phyloP scores from a whole-genome alignment of 2,329 filamentous ascomycete genomes.

The Penicillium sp. region DNA sequence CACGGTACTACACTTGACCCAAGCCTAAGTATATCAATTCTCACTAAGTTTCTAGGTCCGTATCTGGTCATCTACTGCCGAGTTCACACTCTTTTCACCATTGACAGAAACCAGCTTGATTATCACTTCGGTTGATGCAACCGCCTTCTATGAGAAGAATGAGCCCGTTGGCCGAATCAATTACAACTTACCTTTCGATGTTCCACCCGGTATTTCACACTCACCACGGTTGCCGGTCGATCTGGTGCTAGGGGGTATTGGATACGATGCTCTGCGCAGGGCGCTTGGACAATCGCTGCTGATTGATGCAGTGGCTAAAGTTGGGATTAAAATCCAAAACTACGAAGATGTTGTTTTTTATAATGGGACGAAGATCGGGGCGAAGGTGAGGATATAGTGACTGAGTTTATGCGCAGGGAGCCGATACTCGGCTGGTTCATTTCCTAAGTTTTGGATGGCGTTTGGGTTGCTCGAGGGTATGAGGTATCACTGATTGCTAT shows the following conservation, averaged over 20 bases:
- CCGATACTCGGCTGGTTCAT: neutral
- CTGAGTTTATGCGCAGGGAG: neutral
- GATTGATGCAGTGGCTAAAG: slow-evolving; percentile 70
- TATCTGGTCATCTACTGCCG: slow-evolving; percentile 76
- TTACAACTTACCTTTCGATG: slow-evolving; percentile 67
- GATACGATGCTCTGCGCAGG: slow-evolving; percentile 72
- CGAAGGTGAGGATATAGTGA: slow-evolving; percentile 47
- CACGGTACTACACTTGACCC: slow-evolving; percentile 45
- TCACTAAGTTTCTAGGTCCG: slow-evolving; percentile 52
- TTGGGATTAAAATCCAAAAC: slow-evolving; percentile 66
- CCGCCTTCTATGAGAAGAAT: slow-evolving; percentile 76
- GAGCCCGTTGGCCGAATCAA: slow-evolving; percentile 72
- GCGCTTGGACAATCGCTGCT: slow-evolving; percentile 76
- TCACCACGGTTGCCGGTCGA: slow-evolving; percentile 76
- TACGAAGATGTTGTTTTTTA: slow-evolving; percentile 73
- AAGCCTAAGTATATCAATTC: neutral
- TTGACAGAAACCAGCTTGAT: slow-evolving; percentile 66
- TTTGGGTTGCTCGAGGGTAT: neutral
- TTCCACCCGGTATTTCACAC: slow-evolving; percentile 66
- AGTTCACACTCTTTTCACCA: slow-evolving; percentile 77
- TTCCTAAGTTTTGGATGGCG: neutral
- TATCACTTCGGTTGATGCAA: slow-evolving; percentile 75
- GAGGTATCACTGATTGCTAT: neutral
- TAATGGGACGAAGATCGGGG: slow-evolving; percentile 63
- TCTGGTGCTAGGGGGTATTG: slow-evolving; percentile 70